These are phyloP conservation scores for Lithohypha guttulata DNA, from an alignment of 2,329 filamentous ascomycete genomes.

Conservation along the genomic window DNA sequence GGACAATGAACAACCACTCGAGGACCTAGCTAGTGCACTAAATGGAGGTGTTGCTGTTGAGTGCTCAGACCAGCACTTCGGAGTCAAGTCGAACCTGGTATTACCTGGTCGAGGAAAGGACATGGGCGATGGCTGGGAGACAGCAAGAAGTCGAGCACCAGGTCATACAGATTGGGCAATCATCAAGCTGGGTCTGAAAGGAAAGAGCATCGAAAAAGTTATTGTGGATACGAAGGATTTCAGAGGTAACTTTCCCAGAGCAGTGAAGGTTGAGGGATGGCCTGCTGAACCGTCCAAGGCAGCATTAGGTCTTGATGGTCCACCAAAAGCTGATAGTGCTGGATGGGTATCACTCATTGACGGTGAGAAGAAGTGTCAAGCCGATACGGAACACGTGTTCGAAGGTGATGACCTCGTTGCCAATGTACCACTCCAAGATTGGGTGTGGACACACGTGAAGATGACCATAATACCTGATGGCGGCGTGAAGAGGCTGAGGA, in stretches of 20 bases:
- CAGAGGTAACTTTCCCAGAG: conserved; percentile 34
- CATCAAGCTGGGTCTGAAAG: conserved; percentile 30
- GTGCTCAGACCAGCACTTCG: conserved; percentile 34
- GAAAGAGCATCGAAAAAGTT: conserved; percentile 27
- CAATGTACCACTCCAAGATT: conserved; percentile 59
- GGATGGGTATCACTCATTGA: conserved; percentile 30
- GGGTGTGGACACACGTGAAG: conserved; percentile 70
- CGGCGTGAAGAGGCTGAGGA: conserved; percentile 75
- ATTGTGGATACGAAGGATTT: conserved; percentile 37
- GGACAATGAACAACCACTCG: conserved; percentile 18
- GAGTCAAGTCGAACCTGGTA: conserved; percentile 30
- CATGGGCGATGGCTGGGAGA: conserved; percentile 38
- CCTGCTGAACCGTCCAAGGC: conserved; percentile 18
- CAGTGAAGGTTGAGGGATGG: conserved; percentile 31
- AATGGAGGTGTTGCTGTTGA: conserved; percentile 31
- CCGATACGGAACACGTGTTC: conserved; percentile 33
- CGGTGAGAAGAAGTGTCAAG: conserved; percentile 29
- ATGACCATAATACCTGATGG: conserved; percentile 88
- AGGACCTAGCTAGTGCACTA: conserved; percentile 33
- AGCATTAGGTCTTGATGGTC: conserved; percentile 19
- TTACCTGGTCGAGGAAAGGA: conserved; percentile 34
- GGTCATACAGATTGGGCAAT: conserved; percentile 35
- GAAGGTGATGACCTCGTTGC: conserved; percentile 27
- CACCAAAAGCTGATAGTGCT: conserved; percentile 27
- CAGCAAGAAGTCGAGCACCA: conserved; percentile 29